A percentile compares a stretch with the other conserved stretches of the same genome.
These are phyloP conservation scores for Wickerhamiella azyma DNA, from an alignment of 805 yeast genomes.

Conservation along the genomic window DNA sequence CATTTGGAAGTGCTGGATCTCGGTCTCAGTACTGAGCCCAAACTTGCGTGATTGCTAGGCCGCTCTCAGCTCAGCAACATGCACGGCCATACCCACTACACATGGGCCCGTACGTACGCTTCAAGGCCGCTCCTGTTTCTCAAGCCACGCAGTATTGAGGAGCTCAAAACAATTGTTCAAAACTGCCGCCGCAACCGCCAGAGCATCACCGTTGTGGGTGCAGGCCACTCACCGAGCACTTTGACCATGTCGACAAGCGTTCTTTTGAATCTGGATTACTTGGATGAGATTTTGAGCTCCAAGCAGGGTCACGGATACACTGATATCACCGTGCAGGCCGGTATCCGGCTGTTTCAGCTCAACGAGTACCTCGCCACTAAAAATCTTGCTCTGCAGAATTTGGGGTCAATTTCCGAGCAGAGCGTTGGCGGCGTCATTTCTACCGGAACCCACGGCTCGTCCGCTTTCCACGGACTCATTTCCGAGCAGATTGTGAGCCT, in stretches of 20 bases:
- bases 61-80: constrained; percentile 9
- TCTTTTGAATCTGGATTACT: constrained; percentile 73
- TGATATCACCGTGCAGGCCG: constrained; percentile 92
- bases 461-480: constrained; percentile 82
- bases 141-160: constrained; percentile 62
- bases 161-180: constrained; percentile 51
- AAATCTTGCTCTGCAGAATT: constrained; percentile 71
- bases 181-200: constrained; percentile 45
- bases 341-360: constrained; percentile 62
- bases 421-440: constrained; percentile 91
- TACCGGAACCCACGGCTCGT: constrained; percentile 94
- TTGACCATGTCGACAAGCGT: constrained; percentile 79
- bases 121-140: constrained; percentile 66
- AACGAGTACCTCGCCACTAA: constrained; percentile 49
- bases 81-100: constrained; percentile 32
- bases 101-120: constrained; percentile 86
- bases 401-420: constrained; percentile 90
- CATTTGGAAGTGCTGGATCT: too few species aligned
- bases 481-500: constrained; percentile 76
- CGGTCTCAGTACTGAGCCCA: too few species aligned
- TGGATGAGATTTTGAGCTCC: constrained; percentile 40
- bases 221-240: constrained; percentile 92
- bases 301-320: constrained; percentile 50
- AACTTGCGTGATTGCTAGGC: too few species aligned
- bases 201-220: constrained; percentile 74